Percentiles rank a stretch among this genome's conserved stretches.
phyloP scores from a whole-genome alignment of 2,329 filamentous ascomycete species.

The Lanzia echinophila region DNA sequence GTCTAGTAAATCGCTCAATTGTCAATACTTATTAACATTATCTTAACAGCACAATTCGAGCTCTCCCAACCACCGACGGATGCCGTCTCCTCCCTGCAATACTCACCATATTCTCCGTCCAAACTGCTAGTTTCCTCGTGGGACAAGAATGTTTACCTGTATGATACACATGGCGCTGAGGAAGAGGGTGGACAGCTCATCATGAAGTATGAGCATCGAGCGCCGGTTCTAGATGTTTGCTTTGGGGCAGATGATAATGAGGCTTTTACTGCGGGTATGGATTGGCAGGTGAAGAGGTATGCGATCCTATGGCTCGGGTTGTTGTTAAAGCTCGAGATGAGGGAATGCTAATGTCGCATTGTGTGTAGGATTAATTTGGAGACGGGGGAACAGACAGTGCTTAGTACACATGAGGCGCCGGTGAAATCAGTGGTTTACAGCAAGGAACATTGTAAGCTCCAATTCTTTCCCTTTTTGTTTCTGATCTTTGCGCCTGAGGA shows the following conservation, averaged over 20 bases:
- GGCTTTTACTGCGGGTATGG: slow-evolving; percentile 79
- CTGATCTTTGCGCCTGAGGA: slow-evolving; percentile 3
- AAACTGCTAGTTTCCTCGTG: slow-evolving; percentile 88
- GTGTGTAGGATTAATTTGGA: slow-evolving; percentile 57
- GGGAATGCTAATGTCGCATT: slow-evolving; percentile 11
- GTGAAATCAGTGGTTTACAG: slow-evolving; percentile 83
- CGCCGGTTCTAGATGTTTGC: slow-evolving; percentile 84
- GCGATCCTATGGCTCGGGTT: no score
- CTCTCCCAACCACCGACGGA: slow-evolving; percentile 77
- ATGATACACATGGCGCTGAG: slow-evolving; percentile 57
- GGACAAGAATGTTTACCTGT: slow-evolving; percentile 88
- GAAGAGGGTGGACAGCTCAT: slow-evolving; percentile 52
- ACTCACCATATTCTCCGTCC: slow-evolving; percentile 68
- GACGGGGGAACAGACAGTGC: slow-evolving; percentile 62
- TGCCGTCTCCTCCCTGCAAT: slow-evolving; percentile 79
- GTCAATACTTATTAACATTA: neutral
- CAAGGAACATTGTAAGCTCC: slow-evolving; percentile 54
- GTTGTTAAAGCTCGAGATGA: no score
- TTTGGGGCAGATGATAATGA: slow-evolving; percentile 79
- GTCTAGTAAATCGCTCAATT: neutral
- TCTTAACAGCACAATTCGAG: slow-evolving; percentile 67
- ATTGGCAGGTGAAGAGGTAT: slow-evolving; percentile 76
- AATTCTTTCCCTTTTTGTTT: neutral
- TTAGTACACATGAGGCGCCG: slow-evolving; percentile 73
- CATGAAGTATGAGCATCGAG: slow-evolving; percentile 70